A percentile compares a stretch with the other conserved stretches of the same genome.
These are phyloP conservation scores for Amaranthus hypochondriacus DNA, from an alignment of 148 eudicot genomes.

Conservation along the genomic window DNA sequence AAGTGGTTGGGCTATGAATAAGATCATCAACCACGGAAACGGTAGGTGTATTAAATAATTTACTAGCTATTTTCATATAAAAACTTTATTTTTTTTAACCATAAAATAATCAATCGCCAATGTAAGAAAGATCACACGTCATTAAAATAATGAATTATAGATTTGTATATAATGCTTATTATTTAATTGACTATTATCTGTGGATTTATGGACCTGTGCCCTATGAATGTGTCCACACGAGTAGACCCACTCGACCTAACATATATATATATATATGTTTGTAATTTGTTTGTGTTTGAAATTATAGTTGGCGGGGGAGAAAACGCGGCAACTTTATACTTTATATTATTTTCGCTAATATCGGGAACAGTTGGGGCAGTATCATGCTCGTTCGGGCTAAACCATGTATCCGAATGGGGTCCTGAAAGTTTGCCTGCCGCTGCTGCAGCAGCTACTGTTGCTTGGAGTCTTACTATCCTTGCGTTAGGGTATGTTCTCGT, in stretches of 20 bases:
- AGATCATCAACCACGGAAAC: constrained; percentile 25
- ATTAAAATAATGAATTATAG: too few relatives aligned
- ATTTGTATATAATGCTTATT: too few relatives aligned
- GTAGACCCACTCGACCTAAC: too few relatives aligned
- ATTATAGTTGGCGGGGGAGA: constrained; percentile 19
- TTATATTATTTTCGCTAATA: constrained; percentile 27
- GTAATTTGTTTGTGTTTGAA: background rate
- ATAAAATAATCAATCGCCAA: too few relatives aligned
- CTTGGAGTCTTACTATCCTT: constrained; percentile 40
- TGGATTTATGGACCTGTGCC: too few relatives aligned
- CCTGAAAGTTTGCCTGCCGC: constrained; percentile 34
- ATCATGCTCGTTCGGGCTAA: constrained; percentile 34
- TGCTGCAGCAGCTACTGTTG: constrained; percentile 28
- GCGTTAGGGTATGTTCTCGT: constrained; percentile 23
- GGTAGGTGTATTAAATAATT: constrained; percentile 2
- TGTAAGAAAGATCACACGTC: too few relatives aligned
- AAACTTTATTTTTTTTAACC: too few relatives aligned
- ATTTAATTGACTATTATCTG: too few relatives aligned
- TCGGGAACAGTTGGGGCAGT: constrained; percentile 37
- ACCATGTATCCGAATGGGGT: constrained; percentile 30
- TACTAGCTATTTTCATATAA: too few relatives aligned
- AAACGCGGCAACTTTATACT: constrained; percentile 23
- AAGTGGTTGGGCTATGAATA: constrained; percentile 36
- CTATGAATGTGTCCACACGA: too few relatives aligned
- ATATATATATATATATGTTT: too few relatives aligned